phyloP scores from a whole-genome alignment of 139 green algal genomes.

The Picochlorum costavermella region DNA sequence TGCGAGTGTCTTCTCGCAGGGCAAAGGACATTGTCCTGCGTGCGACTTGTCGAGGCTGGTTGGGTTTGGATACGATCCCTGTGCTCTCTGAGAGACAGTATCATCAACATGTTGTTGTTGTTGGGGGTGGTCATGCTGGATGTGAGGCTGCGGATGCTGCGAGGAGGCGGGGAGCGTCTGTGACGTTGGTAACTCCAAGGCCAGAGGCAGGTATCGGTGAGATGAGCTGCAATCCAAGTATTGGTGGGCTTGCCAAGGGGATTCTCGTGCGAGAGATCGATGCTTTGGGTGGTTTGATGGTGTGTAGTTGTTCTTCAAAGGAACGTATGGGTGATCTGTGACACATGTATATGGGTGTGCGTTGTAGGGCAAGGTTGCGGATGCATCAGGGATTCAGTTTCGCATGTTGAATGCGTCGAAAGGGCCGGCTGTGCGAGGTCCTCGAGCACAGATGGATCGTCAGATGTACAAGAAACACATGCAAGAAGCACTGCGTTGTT shows the following conservation, averaged over 20 bases:
- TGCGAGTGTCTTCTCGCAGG: no score
- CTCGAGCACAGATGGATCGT: slow-evolving; percentile 54
- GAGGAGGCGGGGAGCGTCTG: slow-evolving; percentile 31
- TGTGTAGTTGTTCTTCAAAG: neutral
- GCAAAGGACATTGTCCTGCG: no score
- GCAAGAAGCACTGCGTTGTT: slow-evolving; percentile 13
- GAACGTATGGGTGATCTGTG: neutral
- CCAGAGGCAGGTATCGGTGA: slow-evolving; percentile 37
- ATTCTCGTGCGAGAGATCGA: slow-evolving; percentile 51
- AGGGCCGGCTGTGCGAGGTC: slow-evolving; percentile 44
- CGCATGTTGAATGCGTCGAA: slow-evolving; percentile 49
- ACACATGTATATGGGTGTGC: slow-evolving; percentile 13
- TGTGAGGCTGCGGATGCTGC: slow-evolving; percentile 47
- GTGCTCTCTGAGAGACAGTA: neutral
- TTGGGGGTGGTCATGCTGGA: slow-evolving; percentile 35
- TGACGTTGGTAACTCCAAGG: slow-evolving; percentile 38
- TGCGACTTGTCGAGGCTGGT: no score
- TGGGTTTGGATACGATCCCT: neutral
- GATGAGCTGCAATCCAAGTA: slow-evolving; percentile 58
- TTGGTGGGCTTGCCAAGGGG: slow-evolving; percentile 53
- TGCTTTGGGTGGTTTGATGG: slow-evolving; percentile 51
- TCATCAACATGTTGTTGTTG: slow-evolving; percentile 22
- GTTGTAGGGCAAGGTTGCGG: slow-evolving; percentile 21
- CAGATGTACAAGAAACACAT: slow-evolving; percentile 42
- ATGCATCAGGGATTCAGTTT: slow-evolving; percentile 51